phyloP scores from a whole-genome alignment of 2,329 filamentous ascomycete genomes.

The Dactylellina drechsleri region DNA sequence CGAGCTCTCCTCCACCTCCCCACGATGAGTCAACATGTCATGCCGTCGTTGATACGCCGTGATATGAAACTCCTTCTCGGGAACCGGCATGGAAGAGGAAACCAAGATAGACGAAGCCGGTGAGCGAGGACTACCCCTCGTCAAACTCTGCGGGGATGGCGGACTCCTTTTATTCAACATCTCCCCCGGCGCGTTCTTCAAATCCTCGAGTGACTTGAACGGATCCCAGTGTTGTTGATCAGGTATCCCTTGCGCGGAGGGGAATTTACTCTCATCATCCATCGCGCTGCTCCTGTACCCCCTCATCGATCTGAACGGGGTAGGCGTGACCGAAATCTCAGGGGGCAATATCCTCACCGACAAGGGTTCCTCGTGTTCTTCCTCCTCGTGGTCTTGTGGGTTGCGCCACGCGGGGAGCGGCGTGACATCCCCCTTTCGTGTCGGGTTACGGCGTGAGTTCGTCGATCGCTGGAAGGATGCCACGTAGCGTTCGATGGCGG shows the following conservation, averaged over 20 bases:
- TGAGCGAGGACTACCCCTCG: constrained; percentile 56
- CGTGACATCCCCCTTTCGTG: constrained; percentile 42
- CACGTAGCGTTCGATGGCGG: constrained; percentile 88
- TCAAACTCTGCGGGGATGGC: constrained; percentile 57
- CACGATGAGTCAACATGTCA: constrained; percentile 5
- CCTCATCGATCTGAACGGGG: constrained; percentile 55
- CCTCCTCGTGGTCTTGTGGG: constrained; percentile 3
- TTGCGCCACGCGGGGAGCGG: constrained; percentile 26
- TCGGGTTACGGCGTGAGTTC: constrained; percentile 1
- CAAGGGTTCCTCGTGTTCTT: not conserved
- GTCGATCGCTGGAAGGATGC: constrained; percentile 65
- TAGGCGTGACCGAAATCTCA: constrained; percentile 57
- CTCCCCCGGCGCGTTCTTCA: constrained; percentile 49
- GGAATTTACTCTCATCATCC: constrained; percentile 57
- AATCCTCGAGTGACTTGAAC: constrained; percentile 44
- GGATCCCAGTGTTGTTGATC: constrained; percentile 58
- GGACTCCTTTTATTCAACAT: constrained; percentile 54
- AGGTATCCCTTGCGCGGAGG: constrained; percentile 57
- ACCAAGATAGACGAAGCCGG: constrained; percentile 55
- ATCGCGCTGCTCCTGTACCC: constrained; percentile 54
- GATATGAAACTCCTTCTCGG: constrained; percentile 56
- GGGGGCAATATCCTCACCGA: constrained; percentile 36
- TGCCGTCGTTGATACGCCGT: constrained; percentile 48
- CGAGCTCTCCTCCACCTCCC: not conserved
- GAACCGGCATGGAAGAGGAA: constrained; percentile 56